These are phyloP conservation scores for Spergularia bocconei DNA, from an alignment of 148 eudicot genomes.

Conservation along the genomic window DNA sequence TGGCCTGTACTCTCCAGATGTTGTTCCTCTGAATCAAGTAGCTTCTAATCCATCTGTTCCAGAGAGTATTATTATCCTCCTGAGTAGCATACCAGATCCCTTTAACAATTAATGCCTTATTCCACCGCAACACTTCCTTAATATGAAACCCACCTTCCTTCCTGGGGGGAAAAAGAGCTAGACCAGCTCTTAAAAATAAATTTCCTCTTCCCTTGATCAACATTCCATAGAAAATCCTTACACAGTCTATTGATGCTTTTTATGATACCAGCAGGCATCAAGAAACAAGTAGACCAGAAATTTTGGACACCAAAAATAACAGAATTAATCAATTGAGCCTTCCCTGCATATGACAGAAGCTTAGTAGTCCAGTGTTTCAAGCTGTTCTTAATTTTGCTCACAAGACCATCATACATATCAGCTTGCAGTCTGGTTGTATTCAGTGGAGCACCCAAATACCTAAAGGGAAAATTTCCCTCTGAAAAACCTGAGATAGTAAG, in stretches of 20 bases:
- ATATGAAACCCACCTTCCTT: not conserved
- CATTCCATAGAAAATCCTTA: not conserved
- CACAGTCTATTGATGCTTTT: not conserved
- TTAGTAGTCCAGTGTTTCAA: not conserved
- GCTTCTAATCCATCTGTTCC: too few species aligned
- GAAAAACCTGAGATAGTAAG: not conserved
- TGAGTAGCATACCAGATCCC: not conserved
- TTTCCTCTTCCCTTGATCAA: not conserved
- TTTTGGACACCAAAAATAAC: too few species aligned
- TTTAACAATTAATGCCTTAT: not conserved
- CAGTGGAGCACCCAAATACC: not conserved
- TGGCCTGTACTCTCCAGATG: too few species aligned
- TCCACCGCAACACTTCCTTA: not conserved
- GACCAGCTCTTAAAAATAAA: not conserved
- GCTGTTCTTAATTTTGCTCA: not conserved
- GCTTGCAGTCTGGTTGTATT: not conserved
- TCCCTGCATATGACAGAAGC: not conserved
- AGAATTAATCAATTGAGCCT: not conserved
- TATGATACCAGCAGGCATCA: not conserved
- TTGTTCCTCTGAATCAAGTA: too few species aligned
- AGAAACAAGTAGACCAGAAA: not conserved
- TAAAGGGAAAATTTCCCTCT: not conserved
- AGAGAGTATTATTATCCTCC: too few species aligned
- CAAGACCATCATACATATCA: not conserved
- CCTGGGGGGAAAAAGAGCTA: not conserved